Percentiles rank a stretch among this genome's conserved stretches.
Evolutionary conservation across 2,329 filamentous ascomycete genomes (phyloP).

Genomic region (Beauveria pseudobassiana): DNA sequence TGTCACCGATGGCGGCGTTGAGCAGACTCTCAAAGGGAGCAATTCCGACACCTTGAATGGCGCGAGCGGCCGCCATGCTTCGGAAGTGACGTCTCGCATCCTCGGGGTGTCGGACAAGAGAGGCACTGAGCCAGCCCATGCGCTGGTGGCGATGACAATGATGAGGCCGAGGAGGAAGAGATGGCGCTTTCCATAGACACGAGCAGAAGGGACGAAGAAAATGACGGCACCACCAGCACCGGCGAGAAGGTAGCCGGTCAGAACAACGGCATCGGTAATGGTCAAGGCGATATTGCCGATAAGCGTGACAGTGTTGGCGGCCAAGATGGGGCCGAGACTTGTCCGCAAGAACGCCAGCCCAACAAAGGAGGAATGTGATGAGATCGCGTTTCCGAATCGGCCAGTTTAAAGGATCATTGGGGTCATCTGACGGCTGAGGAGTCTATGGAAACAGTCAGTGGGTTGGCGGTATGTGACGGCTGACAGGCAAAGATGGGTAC

Average conservation of each 20-base stretch:
- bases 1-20: conserved; percentile 80
- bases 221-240: conserved; percentile 76
- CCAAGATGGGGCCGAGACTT: conserved; percentile 76
- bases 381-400: conserved; percentile 77
- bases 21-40: conserved; percentile 87
- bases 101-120: not conserved
- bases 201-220: conserved; percentile 78
- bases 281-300: conserved; percentile 55
- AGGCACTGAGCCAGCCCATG: conserved; percentile 64
- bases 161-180: conserved; percentile 71
- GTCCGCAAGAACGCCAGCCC: conserved; percentile 75
- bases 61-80: conserved; percentile 67
- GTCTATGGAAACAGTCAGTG: conserved; percentile 26
- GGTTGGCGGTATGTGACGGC: not conserved
- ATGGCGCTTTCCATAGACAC: conserved; percentile 90
- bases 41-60: conserved; percentile 79
- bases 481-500: conserved; percentile 33
- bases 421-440: conserved; percentile 85
- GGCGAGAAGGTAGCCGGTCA: conserved; percentile 82
- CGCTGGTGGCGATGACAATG: conserved; percentile 64
- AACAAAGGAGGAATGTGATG: conserved; percentile 70
- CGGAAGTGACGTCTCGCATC: conserved; percentile 40
- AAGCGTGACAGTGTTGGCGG: conserved; percentile 77
- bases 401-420: conserved; percentile 83
- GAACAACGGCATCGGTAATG: conserved; percentile 70